Evolutionary conservation across 352 stramenopile genomes (phyloP), one percentile per base, ranked within the genome.

Genomic region (Peronospora belbahrii): DNA sequence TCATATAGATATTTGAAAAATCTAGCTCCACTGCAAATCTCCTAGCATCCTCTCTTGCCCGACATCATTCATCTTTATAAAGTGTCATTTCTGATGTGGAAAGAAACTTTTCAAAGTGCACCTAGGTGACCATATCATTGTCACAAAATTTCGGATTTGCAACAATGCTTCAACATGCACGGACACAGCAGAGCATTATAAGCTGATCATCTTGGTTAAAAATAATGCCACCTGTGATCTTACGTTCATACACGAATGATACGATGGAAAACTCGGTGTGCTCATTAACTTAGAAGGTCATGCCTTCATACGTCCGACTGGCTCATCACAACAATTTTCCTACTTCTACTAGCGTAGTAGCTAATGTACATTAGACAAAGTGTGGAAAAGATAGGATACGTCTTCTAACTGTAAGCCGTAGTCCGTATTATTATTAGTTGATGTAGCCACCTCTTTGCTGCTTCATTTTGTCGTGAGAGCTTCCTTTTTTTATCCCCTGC

Each of bases 211-310:
- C 24, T 28, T 11, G 0, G 24, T 11, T 28, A 0, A 9, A 11
- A 9, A 28, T 9, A 1, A 28, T 28, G n/a, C 11, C 24, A 10
- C 11, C 24, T 10, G 6, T 9, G 24, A 6, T 28, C 11, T 28
- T n/a, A n/a, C n/a, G n/a, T n/a, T n/a, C n/a, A n/a, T n/a, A n/a
- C n/a, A n/a, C n/a, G n/a, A n/a, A n/a, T n/a, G n/a, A n/a, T n/a
- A 9, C 22, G 23, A 28, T 36, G 38, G 30, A 50, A 48, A 54
- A 36, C 48, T 49, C 25, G 28, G 37, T n/a, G 4, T 11, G 44
- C 51, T 32, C 51, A 59, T 59, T 43, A 24, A 49, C 43, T 55
- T 55, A 43, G 22, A n/a, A n/a, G n/a, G n/a, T 6, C 22, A 25
- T 25, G 22, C 6, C 22, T 3, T 25, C n/a, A n/a, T n/a, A n/a